A percentile compares a stretch with the other conserved stretches of the same genome.
Conservation (phyloP, 108 stramenopile genomes). For the Cyclotella baltica region DNA sequence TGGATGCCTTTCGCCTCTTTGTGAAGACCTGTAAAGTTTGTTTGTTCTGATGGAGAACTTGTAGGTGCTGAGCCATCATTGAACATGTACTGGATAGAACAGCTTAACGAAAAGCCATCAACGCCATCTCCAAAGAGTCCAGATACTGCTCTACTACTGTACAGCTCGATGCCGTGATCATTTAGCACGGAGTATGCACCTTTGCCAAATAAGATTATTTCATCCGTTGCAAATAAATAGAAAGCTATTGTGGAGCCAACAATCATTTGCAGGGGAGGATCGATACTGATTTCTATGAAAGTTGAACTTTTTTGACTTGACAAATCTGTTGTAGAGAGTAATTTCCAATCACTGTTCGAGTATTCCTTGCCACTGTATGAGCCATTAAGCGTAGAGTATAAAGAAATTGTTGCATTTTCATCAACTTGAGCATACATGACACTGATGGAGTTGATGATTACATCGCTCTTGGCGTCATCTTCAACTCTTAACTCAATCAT, state of each 20-base stretch:
- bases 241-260: conserved; percentile 19
- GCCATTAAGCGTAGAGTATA: conserved; percentile 10
- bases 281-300: conserved; percentile 16
- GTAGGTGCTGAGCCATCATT: conserved; percentile 8
- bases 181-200: conserved; percentile 24
- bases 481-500: conserved; percentile 30
- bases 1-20: neutral
- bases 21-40: too few species aligned
- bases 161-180: conserved; percentile 26
- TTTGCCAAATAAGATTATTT: conserved; percentile 31
- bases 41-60: neutral
- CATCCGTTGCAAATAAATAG: conserved; percentile 28
- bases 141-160: conserved; percentile 39
- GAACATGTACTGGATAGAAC: conserved; percentile 16
- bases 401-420: conserved; percentile 15
- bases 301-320: conserved; percentile 12
- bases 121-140: conserved; percentile 35
- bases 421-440: conserved; percentile 14
- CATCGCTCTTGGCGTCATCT: conserved; percentile 8
- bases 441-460: conserved; percentile 24
- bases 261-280: conserved; percentile 3
- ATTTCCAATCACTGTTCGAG: conserved; percentile 10
- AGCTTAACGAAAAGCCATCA: conserved; percentile 39
- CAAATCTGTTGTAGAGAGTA: neutral
- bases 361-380: conserved; percentile 15